phyloP scores from a whole-genome alignment of 2,329 filamentous ascomycete species.

The Macrophomina pseudophaseolina region DNA sequence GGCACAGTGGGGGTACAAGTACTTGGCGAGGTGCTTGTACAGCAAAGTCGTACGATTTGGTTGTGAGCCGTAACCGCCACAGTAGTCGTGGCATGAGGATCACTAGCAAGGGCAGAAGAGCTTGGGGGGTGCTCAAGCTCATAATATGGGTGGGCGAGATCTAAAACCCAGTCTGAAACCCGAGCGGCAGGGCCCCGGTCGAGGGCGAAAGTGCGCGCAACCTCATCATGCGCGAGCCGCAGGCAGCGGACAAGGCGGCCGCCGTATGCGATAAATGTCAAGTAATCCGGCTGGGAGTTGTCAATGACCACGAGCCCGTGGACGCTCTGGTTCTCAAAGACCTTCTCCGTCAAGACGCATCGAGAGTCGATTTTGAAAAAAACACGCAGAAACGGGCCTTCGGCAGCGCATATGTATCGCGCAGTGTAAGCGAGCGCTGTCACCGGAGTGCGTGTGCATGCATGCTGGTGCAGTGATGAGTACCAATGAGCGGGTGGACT shows the following conservation, averaged over 20 bases:
- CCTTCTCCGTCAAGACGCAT: slow-evolving; percentile 43
- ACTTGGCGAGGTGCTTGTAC: slow-evolving; percentile 21
- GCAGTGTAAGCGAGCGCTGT: slow-evolving; percentile 50
- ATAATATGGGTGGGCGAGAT: slow-evolving; percentile 28
- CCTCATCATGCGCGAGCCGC: slow-evolving; percentile 11
- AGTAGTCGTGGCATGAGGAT: slow-evolving; percentile 32
- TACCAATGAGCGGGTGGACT: slow-evolving; percentile 2
- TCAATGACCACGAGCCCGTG: slow-evolving; percentile 66
- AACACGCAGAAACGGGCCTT: slow-evolving; percentile 49
- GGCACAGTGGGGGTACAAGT: background rate
- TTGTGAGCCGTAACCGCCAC: slow-evolving; percentile 84
- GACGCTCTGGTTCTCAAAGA: slow-evolving; percentile 73
- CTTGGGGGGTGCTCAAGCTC: slow-evolving; percentile 15
- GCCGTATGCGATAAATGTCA: slow-evolving; percentile 41
- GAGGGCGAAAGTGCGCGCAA: slow-evolving; percentile 4
- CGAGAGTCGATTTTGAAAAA: slow-evolving; percentile 39
- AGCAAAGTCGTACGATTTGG: slow-evolving; percentile 62
- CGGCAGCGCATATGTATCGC: slow-evolving; percentile 47
- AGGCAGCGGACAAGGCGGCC: slow-evolving; percentile 55
- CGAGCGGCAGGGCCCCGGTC: slow-evolving; percentile 1
- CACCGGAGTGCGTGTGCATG: slow-evolving; percentile 49
- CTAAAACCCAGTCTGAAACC: slow-evolving; percentile 46
- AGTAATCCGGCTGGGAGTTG: slow-evolving; percentile 39
- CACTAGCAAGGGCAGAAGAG: slow-evolving; percentile 7
- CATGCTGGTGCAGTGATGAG: slow-evolving; percentile 37